Evolutionary conservation across 148 eudicot species (phyloP), one percentile per base, ranked within the genome.

Genomic region (Persicaria maculosa): DNA sequence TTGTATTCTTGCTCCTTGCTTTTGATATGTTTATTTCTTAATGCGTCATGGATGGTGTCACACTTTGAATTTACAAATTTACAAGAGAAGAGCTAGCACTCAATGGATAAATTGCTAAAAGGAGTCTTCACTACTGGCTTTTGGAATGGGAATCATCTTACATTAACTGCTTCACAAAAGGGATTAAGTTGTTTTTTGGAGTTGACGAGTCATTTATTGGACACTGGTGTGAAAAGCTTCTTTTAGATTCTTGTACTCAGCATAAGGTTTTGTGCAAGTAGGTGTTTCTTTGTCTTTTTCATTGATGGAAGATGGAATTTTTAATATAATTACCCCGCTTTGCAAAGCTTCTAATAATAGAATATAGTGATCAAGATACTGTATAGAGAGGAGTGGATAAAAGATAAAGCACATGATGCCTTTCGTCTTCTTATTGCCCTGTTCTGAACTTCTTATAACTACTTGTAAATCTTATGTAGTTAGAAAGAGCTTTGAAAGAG

Each of bases 401-500:
- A 16, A 22, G 68, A 31, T 62, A 62, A 62, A 62, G 9, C 20
- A 9, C 14, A 43, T 53, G 52, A 14, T 36, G 47, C 14, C 20
- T 45, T 55, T 46, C 12, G 43, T 62, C 16, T 25, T 62, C 44
- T 62, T 2, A 15, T 62, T 22, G 43, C 15, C 70, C 15, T 65
- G 70, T 6, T 40, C 17, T 65, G 7, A 6, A 46, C 19, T 65
- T 12, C 70, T 65, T 45, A 65, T 40, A 6, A 14, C 43, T 40
- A 43, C 70, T 65, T 65, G 40, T 65, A 12, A 44, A 75, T 47
- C 10, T 31, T 61, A 69, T 77, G 57, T 73, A 87, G 88, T 85
- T 95, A 72, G 99, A 95, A 54, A 82, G 82, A 80, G 91, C 97
- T 75, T 47, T 81, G 47, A 95, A 88, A 86, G 86, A 91, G 50